Evolutionary conservation across 441 rosid species (phyloP).

Genomic region (Euphorbia corollata): DNA sequence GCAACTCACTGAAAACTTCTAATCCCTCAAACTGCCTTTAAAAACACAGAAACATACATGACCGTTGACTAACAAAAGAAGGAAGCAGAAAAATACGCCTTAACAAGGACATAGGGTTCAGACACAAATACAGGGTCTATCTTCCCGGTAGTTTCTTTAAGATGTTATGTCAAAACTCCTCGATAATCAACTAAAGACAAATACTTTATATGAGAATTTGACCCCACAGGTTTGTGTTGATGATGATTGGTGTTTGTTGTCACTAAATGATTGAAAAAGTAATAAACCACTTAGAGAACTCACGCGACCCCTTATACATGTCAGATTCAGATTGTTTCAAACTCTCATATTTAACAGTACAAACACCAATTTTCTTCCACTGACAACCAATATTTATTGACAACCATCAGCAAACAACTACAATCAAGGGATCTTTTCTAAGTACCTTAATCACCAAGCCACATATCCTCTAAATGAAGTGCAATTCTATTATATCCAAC

Average conservation of each 20-base stretch:
- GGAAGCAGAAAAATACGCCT: neutral
- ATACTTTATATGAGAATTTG: neutral
- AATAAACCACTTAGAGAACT: neutral
- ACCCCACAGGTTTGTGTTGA: neutral
- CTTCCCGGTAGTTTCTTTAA: neutral
- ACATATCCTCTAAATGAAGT: neutral
- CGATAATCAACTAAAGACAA: neutral
- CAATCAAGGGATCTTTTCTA: neutral
- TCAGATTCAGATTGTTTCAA: neutral
- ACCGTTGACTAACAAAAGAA: neutral
- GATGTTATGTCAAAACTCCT: neutral
- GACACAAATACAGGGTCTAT: neutral
- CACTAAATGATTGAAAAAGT: neutral
- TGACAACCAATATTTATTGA: neutral
- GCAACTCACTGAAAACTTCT: neutral
- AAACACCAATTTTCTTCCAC: neutral
- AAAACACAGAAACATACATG: neutral
- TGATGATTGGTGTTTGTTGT: neutral
- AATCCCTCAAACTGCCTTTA: neutral
- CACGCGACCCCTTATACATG: neutral
- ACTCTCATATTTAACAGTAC: neutral
- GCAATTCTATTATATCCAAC: neutral
- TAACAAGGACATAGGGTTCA: neutral
- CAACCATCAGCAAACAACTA: too few relatives aligned
- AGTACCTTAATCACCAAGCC: neutral